phyloP scores from a whole-genome alignment of 345 rosid genomes.

The Rhodamnia rubescens region DNA sequence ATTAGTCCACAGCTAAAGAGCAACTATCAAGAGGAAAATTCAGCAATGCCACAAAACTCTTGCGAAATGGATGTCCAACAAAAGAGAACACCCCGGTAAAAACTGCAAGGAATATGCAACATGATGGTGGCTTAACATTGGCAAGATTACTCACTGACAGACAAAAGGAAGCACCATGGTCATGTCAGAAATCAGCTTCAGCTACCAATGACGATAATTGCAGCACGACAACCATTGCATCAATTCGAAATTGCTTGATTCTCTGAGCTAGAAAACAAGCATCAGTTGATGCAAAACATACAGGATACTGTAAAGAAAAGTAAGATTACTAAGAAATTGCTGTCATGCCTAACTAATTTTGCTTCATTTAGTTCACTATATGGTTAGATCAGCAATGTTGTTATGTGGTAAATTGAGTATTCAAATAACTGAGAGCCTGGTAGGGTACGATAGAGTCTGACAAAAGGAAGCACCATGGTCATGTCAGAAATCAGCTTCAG shows the following conservation, averaged over 20 bases:
- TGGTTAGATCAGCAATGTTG: rapidly evolving
- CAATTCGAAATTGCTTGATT: not conserved
- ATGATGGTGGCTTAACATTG: not conserved
- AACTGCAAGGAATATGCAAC: not conserved
- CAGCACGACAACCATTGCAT: not conserved
- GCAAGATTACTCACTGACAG: not conserved
- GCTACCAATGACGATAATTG: not conserved
- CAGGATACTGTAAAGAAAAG: not conserved
- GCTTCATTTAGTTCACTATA: not conserved
- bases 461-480: not conserved
- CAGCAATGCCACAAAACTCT: not conserved
- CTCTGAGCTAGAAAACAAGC: not conserved
- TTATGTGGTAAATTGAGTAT: not conserved
- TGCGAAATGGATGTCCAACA: not conserved
- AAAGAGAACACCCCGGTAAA: not conserved
- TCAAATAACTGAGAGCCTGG: not conserved
- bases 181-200: not conserved
- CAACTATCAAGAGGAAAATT: not conserved
- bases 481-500: not conserved
- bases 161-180: not conserved
- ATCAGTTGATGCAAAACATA: not conserved
- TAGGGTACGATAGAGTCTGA: not conserved
- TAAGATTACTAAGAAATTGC: not conserved
- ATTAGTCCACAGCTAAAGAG: not conserved
- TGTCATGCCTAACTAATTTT: not conserved